Evolutionary conservation across 2,329 filamentous ascomycete species (phyloP), one percentile per base, ranked within the genome.

Genomic region (Penicillium aurantiogriseum): DNA sequence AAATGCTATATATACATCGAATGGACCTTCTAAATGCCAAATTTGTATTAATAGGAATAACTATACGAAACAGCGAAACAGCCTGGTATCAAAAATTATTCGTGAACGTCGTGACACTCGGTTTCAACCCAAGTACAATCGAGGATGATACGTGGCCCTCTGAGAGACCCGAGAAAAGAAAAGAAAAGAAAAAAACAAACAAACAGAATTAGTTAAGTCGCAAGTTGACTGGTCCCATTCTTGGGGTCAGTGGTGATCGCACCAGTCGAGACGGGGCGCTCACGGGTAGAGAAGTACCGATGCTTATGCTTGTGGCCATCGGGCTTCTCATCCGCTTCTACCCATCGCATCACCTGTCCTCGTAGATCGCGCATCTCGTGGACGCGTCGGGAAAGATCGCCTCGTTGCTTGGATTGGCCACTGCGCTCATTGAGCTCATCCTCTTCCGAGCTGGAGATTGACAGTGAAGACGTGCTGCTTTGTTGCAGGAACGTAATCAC

Each of bases 401-500:
- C 65, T 23, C 71, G 65, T 29, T 66, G 63, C 40, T 69, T 69
- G 13, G 53, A 6, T 27, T 61, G 43, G 2, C 67, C 71, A 51
- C 60, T 69, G 35, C 67, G 71, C 52, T 74, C 76, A 51, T 85
- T 81, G 8, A 88, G 71, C 54, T 84, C 80, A 46, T 85, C 82
- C 56, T 84, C 81, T 47, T 88, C 85, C 10, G 79, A 82, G 55
- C 80, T 84, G 33, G 71, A 86, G 71, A 68, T 82, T 29, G 71
- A 86, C 69, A 67, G 74, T 72, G 65, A 80, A 65, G 74, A 74
- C 15, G 72, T 74, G 36, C 72, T 78, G 54, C 79, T 77, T 42
- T 74, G 73, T 63, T 87, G 84, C 7, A 81, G 76, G 69, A 82
- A 87, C 5, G 84, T 77, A 55, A 80, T 74, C 7, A 82, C 77